Percentiles rank a stretch among this genome's conserved stretches.
Evolutionary conservation across 176 grass and related monocot genomes (phyloP).

Genomic region (Cenchrus purpureus): DNA sequence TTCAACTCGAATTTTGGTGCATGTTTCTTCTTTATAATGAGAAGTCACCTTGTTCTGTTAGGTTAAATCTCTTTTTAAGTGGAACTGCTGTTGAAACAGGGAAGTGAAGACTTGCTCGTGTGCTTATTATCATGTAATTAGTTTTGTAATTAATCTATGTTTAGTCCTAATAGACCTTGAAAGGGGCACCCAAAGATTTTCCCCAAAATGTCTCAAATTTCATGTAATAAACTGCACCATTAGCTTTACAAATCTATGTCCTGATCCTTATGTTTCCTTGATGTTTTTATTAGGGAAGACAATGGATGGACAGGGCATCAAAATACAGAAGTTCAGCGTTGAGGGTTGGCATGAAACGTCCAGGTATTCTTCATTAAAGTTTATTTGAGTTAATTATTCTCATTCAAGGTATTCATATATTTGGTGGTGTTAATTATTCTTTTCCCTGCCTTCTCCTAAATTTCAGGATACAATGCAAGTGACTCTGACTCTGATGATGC

Average conservation of each 20-base stretch:
- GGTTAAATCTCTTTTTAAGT: neutral
- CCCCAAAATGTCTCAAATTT: neutral
- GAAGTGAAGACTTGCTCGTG: neutral
- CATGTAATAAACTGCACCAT: neutral
- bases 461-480: constrained; percentile 63
- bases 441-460: neutral
- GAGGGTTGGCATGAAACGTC: constrained; percentile 56
- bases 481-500: constrained; percentile 61
- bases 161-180: too few relatives aligned
- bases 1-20: neutral
- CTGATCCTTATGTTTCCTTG: neutral
- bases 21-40: neutral
- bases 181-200: too few relatives aligned
- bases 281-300: constrained; percentile 44
- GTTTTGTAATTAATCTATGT: too few relatives aligned
- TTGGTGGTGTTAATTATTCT: constrained; percentile 16
- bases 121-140: neutral
- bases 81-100: neutral
- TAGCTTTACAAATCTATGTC: neutral
- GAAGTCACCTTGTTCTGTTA: neutral
- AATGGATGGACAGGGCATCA: constrained; percentile 57
- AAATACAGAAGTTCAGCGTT: constrained; percentile 47
- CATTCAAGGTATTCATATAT: neutral
- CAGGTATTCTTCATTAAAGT: constrained; percentile 42
- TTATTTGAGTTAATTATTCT: neutral